Conservation (phyloP, 306 rosid species). For the Carpinus fangiana region DNA sequence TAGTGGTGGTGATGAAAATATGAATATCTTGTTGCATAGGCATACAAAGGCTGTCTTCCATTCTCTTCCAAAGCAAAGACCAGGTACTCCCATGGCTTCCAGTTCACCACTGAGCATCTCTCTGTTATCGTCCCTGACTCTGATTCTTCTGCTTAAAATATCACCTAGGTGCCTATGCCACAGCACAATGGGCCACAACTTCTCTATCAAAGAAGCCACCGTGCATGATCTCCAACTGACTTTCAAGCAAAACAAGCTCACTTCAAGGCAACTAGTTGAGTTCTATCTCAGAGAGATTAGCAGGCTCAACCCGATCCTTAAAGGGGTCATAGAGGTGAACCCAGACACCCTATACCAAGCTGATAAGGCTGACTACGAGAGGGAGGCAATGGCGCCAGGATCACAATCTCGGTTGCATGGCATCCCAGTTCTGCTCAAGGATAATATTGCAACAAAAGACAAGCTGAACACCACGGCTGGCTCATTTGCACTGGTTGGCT, state of each 20-base stretch:
- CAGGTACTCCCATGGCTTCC: conserved; percentile 29
- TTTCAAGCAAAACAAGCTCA: conserved; percentile 45
- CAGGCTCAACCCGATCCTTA: conserved; percentile 41
- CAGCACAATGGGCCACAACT: not conserved
- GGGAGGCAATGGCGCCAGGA: conserved; percentile 14
- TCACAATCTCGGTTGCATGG: conserved; percentile 51
- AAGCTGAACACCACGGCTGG: conserved; percentile 68
- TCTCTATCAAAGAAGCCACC: conserved; percentile 54
- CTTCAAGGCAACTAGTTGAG: conserved; percentile 58
- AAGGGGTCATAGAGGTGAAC: conserved; percentile 54
- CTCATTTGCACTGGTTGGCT: conserved; percentile 60
- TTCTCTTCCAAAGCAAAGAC: no score
- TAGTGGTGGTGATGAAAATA: no score
- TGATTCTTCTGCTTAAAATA: conserved; percentile 11
- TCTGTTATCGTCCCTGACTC: conserved; percentile 6
- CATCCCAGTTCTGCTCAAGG: conserved; percentile 64
- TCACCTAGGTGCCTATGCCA: not conserved
- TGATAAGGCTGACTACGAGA: conserved; percentile 44
- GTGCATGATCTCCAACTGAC: conserved; percentile 53
- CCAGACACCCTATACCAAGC: conserved; percentile 60
- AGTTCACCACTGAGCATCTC: conserved; percentile 16
- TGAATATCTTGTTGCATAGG: no score
- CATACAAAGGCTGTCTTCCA: no score
- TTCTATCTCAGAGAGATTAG: conserved; percentile 49
- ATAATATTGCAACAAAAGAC: conserved; percentile 67